A percentile compares a stretch with the other conserved stretches of the same genome.
Evolutionary conservation across 1,284 basidiomycete species (phyloP).

Genomic region (Binderoboletus segoi): DNA sequence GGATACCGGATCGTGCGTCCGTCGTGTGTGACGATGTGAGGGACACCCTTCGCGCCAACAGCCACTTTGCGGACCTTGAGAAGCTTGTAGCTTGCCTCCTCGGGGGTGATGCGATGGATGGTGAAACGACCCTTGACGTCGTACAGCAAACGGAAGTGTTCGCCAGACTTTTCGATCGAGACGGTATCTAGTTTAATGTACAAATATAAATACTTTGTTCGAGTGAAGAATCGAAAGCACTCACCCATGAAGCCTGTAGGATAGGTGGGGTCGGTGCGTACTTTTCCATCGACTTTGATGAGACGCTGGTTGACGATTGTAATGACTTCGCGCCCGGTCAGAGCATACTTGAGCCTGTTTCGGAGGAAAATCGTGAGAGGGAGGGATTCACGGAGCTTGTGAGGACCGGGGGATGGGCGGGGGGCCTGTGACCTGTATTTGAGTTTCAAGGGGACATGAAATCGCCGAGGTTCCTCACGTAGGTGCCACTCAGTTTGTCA

Average conservation of each 20-base stretch:
- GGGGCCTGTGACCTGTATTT: constrained; percentile 65
- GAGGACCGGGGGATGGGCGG: constrained; percentile 96
- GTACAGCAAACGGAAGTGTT: constrained; percentile 99
- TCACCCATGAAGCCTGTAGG: constrained; percentile 96
- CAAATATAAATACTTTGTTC: background rate
- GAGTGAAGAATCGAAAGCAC: constrained; percentile 30
- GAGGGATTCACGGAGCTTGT: constrained; percentile 98
- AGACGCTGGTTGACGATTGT: constrained; percentile 95
- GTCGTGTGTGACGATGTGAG: constrained; percentile 98
- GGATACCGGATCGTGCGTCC: constrained; percentile 99
- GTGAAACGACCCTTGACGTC: constrained; percentile 99
- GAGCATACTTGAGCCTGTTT: constrained; percentile 98
- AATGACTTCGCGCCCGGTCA: constrained; percentile 95
- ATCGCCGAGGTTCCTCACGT: constrained; percentile 59
- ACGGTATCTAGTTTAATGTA: constrained; percentile 90
- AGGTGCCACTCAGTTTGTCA: constrained; percentile 98
- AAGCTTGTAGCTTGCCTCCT: constrained; percentile 98
- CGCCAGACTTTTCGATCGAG: constrained; percentile 97
- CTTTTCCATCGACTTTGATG: constrained; percentile 99
- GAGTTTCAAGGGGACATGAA: constrained; percentile 1
- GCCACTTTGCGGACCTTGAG: constrained; percentile 94
- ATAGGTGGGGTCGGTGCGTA: constrained; percentile 97
- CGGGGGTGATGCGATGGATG: constrained; percentile 98
- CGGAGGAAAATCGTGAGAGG: constrained; percentile 95
- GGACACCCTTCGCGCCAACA: constrained; percentile 92